phyloP scores from a whole-genome alignment of 768 basidiomycete genomes.

The Hygrocybe coccinea region DNA sequence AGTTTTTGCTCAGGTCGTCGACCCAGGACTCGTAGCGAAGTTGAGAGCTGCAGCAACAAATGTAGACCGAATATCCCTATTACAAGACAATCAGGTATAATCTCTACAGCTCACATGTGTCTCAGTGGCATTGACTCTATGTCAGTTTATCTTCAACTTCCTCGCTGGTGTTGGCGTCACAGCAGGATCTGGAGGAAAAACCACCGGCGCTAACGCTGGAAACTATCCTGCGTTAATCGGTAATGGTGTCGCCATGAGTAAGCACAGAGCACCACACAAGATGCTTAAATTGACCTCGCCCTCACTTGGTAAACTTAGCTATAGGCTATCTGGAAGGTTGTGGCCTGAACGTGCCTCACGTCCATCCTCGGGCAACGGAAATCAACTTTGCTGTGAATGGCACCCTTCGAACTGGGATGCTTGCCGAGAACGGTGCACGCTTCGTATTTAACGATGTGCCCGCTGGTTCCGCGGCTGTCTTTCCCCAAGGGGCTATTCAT shows the following conservation, averaged over 20 bases:
- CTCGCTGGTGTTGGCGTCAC: slow-evolving; percentile 10
- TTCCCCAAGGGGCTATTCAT: slow-evolving; percentile 16
- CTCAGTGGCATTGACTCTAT: neutral
- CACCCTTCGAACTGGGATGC: slow-evolving; percentile 20
- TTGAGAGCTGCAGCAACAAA: neutral
- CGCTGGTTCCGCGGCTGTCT: slow-evolving; percentile 14
- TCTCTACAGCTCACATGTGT: neutral
- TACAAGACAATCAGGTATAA: neutral
- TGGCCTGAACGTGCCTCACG: slow-evolving; percentile 19
- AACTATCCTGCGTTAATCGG: slow-evolving; percentile 21
- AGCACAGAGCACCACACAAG: neutral
- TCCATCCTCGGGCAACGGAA: slow-evolving; percentile 19
- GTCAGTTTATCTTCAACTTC: slow-evolving; percentile 20
- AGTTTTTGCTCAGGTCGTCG: neutral
- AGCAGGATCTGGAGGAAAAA: slow-evolving; percentile 10
- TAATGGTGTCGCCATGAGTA: slow-evolving; percentile 16
- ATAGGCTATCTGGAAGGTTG: slow-evolving; percentile 15
- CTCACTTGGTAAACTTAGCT: slow-evolving; percentile 1
- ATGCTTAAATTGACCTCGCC: neutral
- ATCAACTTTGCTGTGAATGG: slow-evolving; percentile 18
- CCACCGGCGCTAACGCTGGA: slow-evolving; percentile 13
- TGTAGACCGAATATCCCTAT: neutral
- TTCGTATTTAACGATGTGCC: slow-evolving; percentile 18
- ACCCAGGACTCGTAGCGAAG: neutral
- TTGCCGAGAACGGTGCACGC: slow-evolving; percentile 18